These are phyloP conservation scores for Teunomyces gatunensis DNA, from an alignment of 805 yeast species.

Conservation along the genomic window DNA sequence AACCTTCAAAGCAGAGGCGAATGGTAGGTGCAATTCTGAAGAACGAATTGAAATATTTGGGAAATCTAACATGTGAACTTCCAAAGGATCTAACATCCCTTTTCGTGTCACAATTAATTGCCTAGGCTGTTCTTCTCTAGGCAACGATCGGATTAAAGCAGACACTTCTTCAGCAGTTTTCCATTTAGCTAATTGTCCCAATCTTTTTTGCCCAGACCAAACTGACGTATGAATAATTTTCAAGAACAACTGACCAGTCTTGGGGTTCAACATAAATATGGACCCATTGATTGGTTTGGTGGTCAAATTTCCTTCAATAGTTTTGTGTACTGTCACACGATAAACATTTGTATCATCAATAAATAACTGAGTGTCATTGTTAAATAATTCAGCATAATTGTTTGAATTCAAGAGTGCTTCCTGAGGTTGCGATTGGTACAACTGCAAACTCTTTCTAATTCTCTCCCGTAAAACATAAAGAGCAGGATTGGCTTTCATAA, in stretches of 20 bases:
- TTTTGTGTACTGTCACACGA: conserved; percentile 85
- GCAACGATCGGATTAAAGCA: conserved; percentile 82
- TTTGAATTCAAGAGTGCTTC: conserved; percentile 86
- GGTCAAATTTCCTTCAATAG: conserved; percentile 88
- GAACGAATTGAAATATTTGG: conserved; percentile 88
- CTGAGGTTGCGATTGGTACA: conserved; percentile 90
- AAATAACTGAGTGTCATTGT: conserved; percentile 77
- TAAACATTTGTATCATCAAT: conserved; percentile 95
- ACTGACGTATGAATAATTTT: conserved; percentile 91
- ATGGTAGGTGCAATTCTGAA: conserved; percentile 86
- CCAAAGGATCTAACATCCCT: conserved; percentile 90
- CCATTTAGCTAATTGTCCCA: conserved; percentile 95
- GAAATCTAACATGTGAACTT: conserved; percentile 95
- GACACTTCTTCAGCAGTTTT: conserved; percentile 98
- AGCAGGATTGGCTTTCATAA: conserved; percentile 94
- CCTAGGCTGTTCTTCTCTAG: conserved; percentile 91
- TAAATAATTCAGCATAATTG: conserved; percentile 87
- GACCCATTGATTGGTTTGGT: conserved; percentile 95
- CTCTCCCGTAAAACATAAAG: conserved; percentile 88
- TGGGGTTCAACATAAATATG: conserved; percentile 83
- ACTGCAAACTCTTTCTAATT: conserved; percentile 87
- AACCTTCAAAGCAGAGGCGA: conserved; percentile 78
- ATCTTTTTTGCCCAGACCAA: conserved; percentile 95
- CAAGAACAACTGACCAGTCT: conserved; percentile 84
- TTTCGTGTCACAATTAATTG: conserved; percentile 87